A percentile compares a stretch with the other conserved stretches of the same genome.
Conservation (phyloP, 2,329 filamentous ascomycete genomes). For the Ophiostoma sp. region DNA sequence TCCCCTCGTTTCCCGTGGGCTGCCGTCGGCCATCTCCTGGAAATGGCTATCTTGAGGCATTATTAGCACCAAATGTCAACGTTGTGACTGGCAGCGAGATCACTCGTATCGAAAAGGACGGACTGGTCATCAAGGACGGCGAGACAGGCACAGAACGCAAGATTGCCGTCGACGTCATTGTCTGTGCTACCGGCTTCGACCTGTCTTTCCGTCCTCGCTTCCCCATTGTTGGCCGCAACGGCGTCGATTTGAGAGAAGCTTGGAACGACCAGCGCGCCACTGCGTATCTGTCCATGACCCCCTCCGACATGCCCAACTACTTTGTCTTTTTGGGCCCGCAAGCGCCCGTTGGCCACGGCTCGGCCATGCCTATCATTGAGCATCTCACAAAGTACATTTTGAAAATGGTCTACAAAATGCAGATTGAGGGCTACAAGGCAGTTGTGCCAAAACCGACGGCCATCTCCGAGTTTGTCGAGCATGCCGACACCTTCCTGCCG, state of each 20-base stretch:
- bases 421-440: slow-evolving; percentile 37
- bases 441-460: slow-evolving; percentile 25
- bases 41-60: slow-evolving; percentile 45
- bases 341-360: slow-evolving; percentile 30
- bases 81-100: slow-evolving; percentile 45
- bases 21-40: slow-evolving; percentile 46
- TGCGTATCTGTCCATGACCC: slow-evolving; percentile 28
- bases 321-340: slow-evolving; percentile 33
- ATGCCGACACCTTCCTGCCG: slow-evolving; percentile 37
- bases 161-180: slow-evolving; percentile 33
- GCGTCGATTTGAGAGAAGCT: slow-evolving; percentile 27
- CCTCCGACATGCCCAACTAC: slow-evolving; percentile 29
- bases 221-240: slow-evolving; percentile 26
- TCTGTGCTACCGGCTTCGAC: slow-evolving; percentile 45
- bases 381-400: slow-evolving; percentile 38
- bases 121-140: slow-evolving; percentile 35
- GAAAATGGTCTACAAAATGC: slow-evolving; percentile 32
- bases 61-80: slow-evolving; percentile 46
- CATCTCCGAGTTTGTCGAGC: slow-evolving; percentile 34
- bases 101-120: slow-evolving; percentile 38
- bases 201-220: slow-evolving; percentile 39
- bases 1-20: slow-evolving; percentile 39
- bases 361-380: slow-evolving; percentile 33
- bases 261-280: slow-evolving; percentile 28
- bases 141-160: slow-evolving; percentile 28